Evolutionary conservation across 1,284 basidiomycete species (phyloP), one percentile per base, ranked within the genome.

Genomic region (Ustilago cynodontis): DNA sequence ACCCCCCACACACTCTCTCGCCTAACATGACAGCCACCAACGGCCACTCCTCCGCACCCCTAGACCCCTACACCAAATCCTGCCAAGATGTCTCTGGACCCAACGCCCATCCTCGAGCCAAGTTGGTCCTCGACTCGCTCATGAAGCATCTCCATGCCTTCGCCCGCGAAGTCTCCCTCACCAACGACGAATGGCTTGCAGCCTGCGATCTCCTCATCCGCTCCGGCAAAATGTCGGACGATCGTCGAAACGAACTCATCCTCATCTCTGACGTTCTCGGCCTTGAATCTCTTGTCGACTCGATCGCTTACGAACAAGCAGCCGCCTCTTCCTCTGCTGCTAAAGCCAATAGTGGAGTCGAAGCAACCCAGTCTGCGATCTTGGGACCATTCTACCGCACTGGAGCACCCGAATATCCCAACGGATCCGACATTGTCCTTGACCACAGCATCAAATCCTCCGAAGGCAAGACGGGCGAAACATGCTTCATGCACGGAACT

Each of bases 191-290:
- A 71, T 86, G 86, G 86, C 74, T 86, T 14, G 81, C 72, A 0
- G 81, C 82, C 2, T 87, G 87, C 78, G 81, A 86, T 59, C 75
- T 87, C 9, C 65, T 87, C 10, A 83, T 86, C 39, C 82, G 81
- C 33, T 85, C 85, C 1, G 87, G 86, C 24, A 72, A 87, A 73
- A 83, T 86, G 41, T 85, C 84, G 16, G 75, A 77, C 20, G 86
- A 86, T 1, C 82, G 83, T 67, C 81, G 87, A 11, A 86, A 87
- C 78, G 87, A 87, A 71, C 80, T 87, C 56, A 84, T 87, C 52
- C 83, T 87, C 49, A 81, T 87, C 41, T 80, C 82, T 9, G 87
- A 87, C 63, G 83, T 87, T 3, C 73, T 87, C 9, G 87, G 87
- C 16, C 72, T 87, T 54, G 87, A 87, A 62, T 83, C 81, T 4